Base-by-base conservation (phyloP, 2,329 filamentous ascomycete species). In the Dryadomyces sulphureus region DNA sequence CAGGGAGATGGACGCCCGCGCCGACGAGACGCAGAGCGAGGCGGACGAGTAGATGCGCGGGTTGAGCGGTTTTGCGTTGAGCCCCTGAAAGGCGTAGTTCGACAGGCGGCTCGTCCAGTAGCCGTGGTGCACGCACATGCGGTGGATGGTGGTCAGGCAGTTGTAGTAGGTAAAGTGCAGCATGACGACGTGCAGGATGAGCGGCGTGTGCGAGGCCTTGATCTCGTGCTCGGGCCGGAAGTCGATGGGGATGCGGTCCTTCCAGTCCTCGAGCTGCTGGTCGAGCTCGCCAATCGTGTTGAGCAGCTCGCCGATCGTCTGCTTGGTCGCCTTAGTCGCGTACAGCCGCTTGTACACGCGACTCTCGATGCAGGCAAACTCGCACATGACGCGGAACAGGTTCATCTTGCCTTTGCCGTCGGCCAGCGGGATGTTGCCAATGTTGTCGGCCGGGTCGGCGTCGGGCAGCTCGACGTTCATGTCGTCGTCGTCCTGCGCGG, bases 221-320 rank as follows among this genome's bases (percentile, higher is more conserved):
- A 98, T 96, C 62, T 95, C 89, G 59, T 95, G 81, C 62, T 96
- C 92, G 0, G 92, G 92, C n/a, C 92, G 78, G 65, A 95, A 96
- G 57, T 96, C 92, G 48, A 94, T 74, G 2, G 92, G 90, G 45
- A 98, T 96, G 44, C 74, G 79, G 58, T 96, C 89, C 67, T 96
- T 96, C 92, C 92, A 98, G 45, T 87, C 81, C 60, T 98, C 92
- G 4, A 98, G 56, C 56, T 88, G 79, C 56, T 78, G 81, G 59
- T 98, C 92, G 9, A 98, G 75, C 58, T 96, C 89, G 41, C 92
- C 89, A 54, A 98, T 98, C 1, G 88, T 94, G 59, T 94, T 94
- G 41, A 98, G 72, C 8, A 96, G 70, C 61, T 95, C 90, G 21
- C 90, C 92, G 54, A 94, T 87, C 1, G 88, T 86, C 59, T 95